Conservation (phyloP, 352 stramenopile species). For the Phytophthora constricta region DNA sequence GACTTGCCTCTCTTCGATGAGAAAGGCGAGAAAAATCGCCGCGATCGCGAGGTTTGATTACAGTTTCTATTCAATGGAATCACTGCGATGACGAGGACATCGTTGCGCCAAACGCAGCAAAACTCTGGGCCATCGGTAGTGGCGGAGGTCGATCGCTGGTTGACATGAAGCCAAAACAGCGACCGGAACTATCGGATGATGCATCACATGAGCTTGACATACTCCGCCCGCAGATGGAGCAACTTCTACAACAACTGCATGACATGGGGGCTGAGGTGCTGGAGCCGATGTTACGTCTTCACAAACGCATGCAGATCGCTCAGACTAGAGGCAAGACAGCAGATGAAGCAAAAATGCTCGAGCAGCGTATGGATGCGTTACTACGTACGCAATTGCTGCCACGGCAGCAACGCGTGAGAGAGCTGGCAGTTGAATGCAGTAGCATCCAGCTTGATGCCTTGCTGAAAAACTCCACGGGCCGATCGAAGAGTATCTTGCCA, state of each 20-base stretch:
- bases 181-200: conserved; percentile 34
- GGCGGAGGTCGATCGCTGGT: conserved; percentile 22
- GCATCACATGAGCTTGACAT: conserved; percentile 18
- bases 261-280: conserved; percentile 39
- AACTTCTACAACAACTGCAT: conserved; percentile 30
- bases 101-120: conserved; percentile 11
- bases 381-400: conserved; percentile 26
- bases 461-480: conserved; percentile 24
- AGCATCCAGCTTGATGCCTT: conserved; percentile 15
- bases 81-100: conserved; percentile 34
- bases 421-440: conserved; percentile 7
- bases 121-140: conserved; percentile 34
- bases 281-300: conserved; percentile 59
- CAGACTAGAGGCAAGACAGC: conserved; percentile 58
- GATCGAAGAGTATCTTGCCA: conserved; percentile 31
- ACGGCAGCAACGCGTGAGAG: conserved; percentile 11
- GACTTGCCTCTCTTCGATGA: conserved; percentile 48
- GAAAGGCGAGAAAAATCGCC: conserved; percentile 33
- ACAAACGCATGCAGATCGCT: conserved; percentile 50
- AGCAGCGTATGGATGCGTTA: conserved; percentile 54
- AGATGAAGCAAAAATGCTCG: conserved; percentile 77
- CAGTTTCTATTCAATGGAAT: conserved; percentile 65
- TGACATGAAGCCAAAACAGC: conserved; percentile 26
- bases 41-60: conserved; percentile 46
- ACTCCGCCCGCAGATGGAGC: conserved; percentile 27